Evolutionary conservation across 2,329 filamentous ascomycete genomes (phyloP).

Genomic region (Trichoderma breve): DNA sequence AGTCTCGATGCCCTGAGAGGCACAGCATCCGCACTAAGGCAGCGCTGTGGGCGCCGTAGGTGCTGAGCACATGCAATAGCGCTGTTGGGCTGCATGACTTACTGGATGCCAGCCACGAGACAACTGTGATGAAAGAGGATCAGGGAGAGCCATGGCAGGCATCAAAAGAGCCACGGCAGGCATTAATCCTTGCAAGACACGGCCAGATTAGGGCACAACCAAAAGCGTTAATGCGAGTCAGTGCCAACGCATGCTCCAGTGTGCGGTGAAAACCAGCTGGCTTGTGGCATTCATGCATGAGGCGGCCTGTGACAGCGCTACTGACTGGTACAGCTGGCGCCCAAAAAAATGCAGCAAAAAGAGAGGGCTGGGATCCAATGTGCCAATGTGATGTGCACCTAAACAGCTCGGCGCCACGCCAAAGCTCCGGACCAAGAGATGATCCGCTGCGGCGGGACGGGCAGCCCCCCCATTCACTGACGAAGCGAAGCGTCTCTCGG

Average conservation of each 20-base stretch:
- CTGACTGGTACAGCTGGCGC: background rate
- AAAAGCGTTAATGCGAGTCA: constrained; percentile 7
- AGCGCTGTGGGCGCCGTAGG: background rate
- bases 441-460: constrained; percentile 21
- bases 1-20: background rate
- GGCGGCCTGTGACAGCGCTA: background rate
- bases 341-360: background rate
- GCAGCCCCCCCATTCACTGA: constrained; percentile 14
- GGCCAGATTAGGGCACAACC: background rate
- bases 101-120: constrained; percentile 5
- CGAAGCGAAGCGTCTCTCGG: constrained; percentile 8
- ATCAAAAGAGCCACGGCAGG: background rate
- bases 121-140: background rate
- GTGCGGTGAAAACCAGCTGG: constrained; percentile 3
- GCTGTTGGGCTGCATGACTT: constrained; percentile 10
- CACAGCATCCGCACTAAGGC: background rate
- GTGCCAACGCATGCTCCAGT: constrained; percentile 14
- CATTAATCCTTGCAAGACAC: background rate
- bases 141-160: background rate
- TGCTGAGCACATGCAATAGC: background rate
- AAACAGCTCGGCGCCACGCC: background rate
- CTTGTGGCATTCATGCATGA: constrained; percentile 19
- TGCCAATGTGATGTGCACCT: background rate
- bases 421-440: constrained; percentile 20
- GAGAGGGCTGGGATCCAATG: background rate